Evolutionary conservation across 2,329 filamentous ascomycete species (phyloP).

Genomic region (Penicillium sp.): DNA sequence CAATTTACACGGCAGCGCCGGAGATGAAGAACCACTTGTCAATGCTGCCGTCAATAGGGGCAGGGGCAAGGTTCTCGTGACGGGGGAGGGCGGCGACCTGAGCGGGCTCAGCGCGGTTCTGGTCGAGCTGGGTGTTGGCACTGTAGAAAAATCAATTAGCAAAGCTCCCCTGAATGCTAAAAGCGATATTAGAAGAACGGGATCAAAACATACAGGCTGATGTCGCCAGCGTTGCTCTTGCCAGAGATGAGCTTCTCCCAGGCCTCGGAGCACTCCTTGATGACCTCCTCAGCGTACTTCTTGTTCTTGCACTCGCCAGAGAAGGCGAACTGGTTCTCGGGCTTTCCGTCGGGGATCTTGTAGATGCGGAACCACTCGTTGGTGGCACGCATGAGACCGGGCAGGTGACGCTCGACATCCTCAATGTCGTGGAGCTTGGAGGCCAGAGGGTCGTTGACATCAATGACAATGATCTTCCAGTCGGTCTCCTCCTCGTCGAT

Average conservation of each 20-base stretch:
- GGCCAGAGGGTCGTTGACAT: constrained; percentile 95
- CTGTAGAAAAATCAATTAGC: constrained; percentile 52
- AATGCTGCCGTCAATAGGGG: constrained; percentile 92
- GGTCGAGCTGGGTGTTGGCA: constrained; percentile 77
- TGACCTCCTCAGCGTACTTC: constrained; percentile 95
- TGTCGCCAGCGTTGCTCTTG: constrained; percentile 77
- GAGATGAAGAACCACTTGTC: constrained; percentile 99
- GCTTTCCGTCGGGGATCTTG: constrained; percentile 99
- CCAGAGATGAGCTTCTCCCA: constrained; percentile 96
- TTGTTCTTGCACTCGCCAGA: constrained; percentile 99
- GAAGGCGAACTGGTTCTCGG: constrained; percentile 99
- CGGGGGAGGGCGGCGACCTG: constrained; percentile 78
- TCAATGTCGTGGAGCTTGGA: constrained; percentile 97
- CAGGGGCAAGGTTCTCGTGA: constrained; percentile 79
- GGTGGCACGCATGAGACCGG: constrained; percentile 93
- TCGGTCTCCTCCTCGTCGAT: constrained; percentile 99
- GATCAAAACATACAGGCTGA: constrained; percentile 70
- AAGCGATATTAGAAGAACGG: not conserved
- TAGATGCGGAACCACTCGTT: constrained; percentile 99
- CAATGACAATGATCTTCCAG: constrained; percentile 99
- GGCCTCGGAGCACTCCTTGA: constrained; percentile 93
- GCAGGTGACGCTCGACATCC: constrained; percentile 98
- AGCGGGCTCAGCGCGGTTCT: constrained; percentile 72
- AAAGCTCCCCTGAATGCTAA: not conserved
- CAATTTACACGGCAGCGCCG: constrained; percentile 79